Conservation (phyloP, 495 filamentous ascomycete genomes). For the Penicillium salamii region DNA sequence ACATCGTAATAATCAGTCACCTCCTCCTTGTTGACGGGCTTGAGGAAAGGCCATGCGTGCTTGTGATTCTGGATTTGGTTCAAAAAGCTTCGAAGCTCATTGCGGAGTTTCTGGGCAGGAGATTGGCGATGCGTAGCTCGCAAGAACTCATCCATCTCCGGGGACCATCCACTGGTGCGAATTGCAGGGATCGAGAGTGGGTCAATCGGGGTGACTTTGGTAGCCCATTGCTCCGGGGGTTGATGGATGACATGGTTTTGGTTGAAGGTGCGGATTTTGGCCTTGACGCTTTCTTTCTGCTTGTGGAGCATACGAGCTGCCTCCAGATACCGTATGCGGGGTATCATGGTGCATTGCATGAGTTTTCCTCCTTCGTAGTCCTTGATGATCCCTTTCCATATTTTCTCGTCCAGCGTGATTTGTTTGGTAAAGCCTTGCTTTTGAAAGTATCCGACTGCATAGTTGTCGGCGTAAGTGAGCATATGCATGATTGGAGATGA, state of each 20-base stretch:
- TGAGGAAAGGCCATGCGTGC: constrained; percentile 88
- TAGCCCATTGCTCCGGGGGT: constrained; percentile 82
- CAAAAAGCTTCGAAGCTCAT: constrained; percentile 84
- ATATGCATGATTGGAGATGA: constrained; percentile 97
- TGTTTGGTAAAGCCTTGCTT: constrained; percentile 99
- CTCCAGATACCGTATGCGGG: constrained; percentile 91
- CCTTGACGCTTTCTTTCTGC: constrained; percentile 90
- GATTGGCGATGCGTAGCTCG: constrained; percentile 89
- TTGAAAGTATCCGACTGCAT: constrained; percentile 98
- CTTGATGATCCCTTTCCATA: constrained; percentile 99
- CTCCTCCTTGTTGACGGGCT: constrained; percentile 91
- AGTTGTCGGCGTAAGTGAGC: constrained; percentile 97
- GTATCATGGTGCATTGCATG: constrained; percentile 98
- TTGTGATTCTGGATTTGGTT: constrained; percentile 94
- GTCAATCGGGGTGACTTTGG: constrained; percentile 64
- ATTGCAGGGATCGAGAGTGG: constrained; percentile 82
- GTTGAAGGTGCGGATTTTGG: constrained; percentile 89
- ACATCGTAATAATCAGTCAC: constrained; percentile 97
- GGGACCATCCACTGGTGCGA: constrained; percentile 87
- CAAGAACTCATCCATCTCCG: constrained; percentile 96
- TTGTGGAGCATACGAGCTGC: constrained; percentile 89
- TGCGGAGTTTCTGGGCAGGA: too few relatives aligned
- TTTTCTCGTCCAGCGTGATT: constrained; percentile 82
- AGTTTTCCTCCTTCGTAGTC: constrained; percentile 99
- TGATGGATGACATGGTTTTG: constrained; percentile 84